Conservation (phyloP, 129 eudicot species). For the Helianthus annuus region DNA sequence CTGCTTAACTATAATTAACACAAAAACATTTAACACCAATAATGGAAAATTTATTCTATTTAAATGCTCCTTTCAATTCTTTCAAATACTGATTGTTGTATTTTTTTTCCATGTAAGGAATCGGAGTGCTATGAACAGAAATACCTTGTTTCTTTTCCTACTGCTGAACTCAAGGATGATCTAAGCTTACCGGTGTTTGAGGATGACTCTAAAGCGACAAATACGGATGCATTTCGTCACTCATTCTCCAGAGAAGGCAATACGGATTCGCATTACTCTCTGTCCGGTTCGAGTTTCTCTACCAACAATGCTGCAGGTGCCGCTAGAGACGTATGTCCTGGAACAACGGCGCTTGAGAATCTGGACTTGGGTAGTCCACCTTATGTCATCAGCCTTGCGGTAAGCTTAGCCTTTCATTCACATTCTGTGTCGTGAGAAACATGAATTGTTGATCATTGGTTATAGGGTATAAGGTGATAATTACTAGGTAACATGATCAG, state of each 20-base stretch:
- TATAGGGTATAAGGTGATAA: too few species aligned
- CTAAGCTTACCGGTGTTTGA: slow-evolving; percentile 24
- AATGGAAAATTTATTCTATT: too few species aligned
- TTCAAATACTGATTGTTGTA: not conserved
- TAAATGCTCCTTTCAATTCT: too few species aligned
- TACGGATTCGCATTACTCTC: slow-evolving; percentile 3
- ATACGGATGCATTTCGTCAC: slow-evolving; percentile 21
- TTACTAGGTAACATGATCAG: not conserved
- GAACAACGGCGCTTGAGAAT: slow-evolving; percentile 50
- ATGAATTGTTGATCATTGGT: not conserved
- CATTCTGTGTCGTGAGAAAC: not conserved
- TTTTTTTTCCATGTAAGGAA: slow-evolving; percentile 39
- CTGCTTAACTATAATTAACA: too few species aligned
- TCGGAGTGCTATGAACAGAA: slow-evolving; percentile 28
- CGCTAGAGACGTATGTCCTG: slow-evolving; percentile 11
- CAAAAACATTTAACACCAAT: too few species aligned
- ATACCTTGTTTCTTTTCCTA: slow-evolving; percentile 24
- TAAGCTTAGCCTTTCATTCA: slow-evolving; percentile 36
- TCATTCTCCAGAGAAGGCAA: slow-evolving; percentile 40
- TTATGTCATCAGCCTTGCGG: slow-evolving; percentile 43
- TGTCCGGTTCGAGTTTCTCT: not conserved
- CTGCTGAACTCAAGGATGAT: slow-evolving; percentile 31
- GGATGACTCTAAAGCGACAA: slow-evolving; percentile 40
- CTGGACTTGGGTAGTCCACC: slow-evolving; percentile 59
- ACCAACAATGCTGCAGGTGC: slow-evolving; percentile 9